Evolutionary conservation across 176 grass and related monocot genomes (phyloP).

Genomic region (Coix lacrymajobi): DNA sequence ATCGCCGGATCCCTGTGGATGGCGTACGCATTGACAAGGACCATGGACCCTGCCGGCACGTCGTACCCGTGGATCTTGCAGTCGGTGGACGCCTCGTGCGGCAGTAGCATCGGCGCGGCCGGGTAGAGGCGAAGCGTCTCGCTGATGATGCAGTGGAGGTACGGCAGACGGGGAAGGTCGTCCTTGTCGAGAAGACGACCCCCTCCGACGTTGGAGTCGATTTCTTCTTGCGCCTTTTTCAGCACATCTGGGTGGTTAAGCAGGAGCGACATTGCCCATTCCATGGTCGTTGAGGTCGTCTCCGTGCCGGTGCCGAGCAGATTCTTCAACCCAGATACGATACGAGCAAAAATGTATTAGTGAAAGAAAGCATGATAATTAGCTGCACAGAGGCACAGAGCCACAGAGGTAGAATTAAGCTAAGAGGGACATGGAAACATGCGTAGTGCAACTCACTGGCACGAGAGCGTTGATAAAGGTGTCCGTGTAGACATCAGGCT

Average conservation of each 20-base stretch:
- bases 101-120: conserved; percentile 11
- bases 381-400: too few species aligned
- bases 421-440: neutral
- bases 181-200: conserved; percentile 26
- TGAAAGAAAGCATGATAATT: too few species aligned
- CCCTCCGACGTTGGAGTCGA: conserved; percentile 19
- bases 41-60: conserved; percentile 36
- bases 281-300: conserved; percentile 27
- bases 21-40: conserved; percentile 43
- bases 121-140: conserved; percentile 54
- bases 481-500: neutral
- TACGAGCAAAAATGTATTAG: neutral
- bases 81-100: conserved; percentile 37
- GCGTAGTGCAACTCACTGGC: neutral
- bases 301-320: conserved; percentile 32
- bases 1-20: conserved; percentile 33
- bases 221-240: conserved; percentile 18
- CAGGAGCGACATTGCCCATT: conserved; percentile 42
- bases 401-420: too few species aligned
- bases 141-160: conserved; percentile 36
- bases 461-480: neutral
- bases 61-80: conserved; percentile 37
- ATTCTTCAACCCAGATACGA: conserved; percentile 1
- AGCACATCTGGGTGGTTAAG: conserved; percentile 39
- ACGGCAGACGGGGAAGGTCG: conserved; percentile 44